These are phyloP conservation scores for Aspergillus sergii DNA, from an alignment of 2,329 filamentous ascomycete species.

Conservation along the genomic window DNA sequence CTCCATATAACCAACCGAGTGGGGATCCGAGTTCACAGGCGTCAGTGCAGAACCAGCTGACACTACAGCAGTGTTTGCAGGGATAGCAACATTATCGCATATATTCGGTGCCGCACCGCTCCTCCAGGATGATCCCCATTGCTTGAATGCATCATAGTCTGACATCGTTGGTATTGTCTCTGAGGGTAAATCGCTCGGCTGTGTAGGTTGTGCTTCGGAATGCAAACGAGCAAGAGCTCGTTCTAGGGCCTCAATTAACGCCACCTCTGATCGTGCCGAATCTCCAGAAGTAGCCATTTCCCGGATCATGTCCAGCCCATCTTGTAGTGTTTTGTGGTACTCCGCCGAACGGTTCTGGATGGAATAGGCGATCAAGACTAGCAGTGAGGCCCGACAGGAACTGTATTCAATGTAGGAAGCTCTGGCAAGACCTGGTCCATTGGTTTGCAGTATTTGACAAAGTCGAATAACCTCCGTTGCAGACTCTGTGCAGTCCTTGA, in stretches of 20 bases:
- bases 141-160: conserved; percentile 23
- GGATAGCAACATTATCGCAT: background rate
- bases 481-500: conserved; percentile 30
- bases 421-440: conserved; percentile 31
- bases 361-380: conserved; percentile 38
- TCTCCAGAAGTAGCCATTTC: conserved; percentile 35
- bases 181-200: background rate
- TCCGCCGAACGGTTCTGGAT: conserved; percentile 29
- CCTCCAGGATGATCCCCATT: conserved; percentile 21
- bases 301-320: conserved; percentile 33
- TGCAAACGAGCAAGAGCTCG: conserved; percentile 25
- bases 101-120: background rate
- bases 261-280: conserved; percentile 35
- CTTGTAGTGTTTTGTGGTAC: conserved; percentile 22
- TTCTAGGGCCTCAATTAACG: conserved; percentile 34
- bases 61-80: background rate
- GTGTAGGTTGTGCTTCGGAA: background rate
- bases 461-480: conserved; percentile 30
- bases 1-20: background rate
- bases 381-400: conserved; percentile 36
- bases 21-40: background rate
- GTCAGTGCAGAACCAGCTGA: background rate
- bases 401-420: conserved; percentile 41
- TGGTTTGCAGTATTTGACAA: conserved; percentile 26
- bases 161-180: conserved; percentile 4